Evolutionary conservation across 2,329 filamentous ascomycete genomes (phyloP), one percentile per base, ranked within the genome.

Genomic region (Laburnicola sp.): DNA sequence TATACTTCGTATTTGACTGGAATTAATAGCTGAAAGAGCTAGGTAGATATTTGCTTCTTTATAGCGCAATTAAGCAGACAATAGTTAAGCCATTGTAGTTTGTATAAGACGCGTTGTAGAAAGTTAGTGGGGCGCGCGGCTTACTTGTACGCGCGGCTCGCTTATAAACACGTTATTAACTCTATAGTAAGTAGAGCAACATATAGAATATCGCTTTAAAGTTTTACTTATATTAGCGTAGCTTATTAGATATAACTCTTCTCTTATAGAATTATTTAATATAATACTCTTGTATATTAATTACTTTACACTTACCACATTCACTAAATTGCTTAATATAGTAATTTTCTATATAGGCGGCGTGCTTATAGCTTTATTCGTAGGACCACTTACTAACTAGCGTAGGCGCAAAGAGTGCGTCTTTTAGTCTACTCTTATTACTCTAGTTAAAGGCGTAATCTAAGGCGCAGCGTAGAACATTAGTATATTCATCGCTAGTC

Each of bases 401-500:
- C 59, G 55, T 48, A 71, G 71, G 60, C 59, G 70, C 2, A 64
- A 63, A 50, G 56, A 60, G 51, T 78, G 78, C 42, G 82, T 83
- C 58, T 80, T 81, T 56, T 71, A 78, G 41, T 80, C 81, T 9
- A 77, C 75, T 40, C 27, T 77, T 6, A 73, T 81, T 50, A 78
- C 83, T 23, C 59, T 82, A n/a, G 53, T 80, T 35, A 79, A 79
- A 8, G 77, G 76, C 3, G 71, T 78, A 26, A 59, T 83, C 31
- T 77, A 81, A 58, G 73, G 72, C 1, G 73, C 79, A 3, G 72
- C 78, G 11, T 62, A 75, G 43, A 71, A 70, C 36, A 69, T 75
- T 3, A 71, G 66, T 6, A 76, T 79, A 58, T 84, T 85, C 66
- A 79, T 85, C 58, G 79, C 75, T 26, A 81, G 81, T n/a, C 75